Evolutionary conservation across 2,329 filamentous ascomycete species (phyloP).

Genomic region (Phialemonium atrogriseum): DNA sequence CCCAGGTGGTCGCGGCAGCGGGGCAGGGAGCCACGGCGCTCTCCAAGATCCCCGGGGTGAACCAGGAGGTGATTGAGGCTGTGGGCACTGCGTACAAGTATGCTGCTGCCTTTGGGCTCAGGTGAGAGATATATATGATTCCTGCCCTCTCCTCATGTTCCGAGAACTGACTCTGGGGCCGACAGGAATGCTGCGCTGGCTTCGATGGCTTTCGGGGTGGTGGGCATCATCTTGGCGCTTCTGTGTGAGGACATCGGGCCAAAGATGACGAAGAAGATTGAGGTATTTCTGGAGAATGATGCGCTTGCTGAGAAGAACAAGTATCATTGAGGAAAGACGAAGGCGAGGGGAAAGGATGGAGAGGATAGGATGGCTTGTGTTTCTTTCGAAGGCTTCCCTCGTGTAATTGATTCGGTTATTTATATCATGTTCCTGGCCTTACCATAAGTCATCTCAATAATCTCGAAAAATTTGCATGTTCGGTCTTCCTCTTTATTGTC

Average conservation of each 20-base stretch:
- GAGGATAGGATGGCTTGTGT: too few species aligned
- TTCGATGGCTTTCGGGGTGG: too few species aligned
- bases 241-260: conserved; percentile 23
- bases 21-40: conserved; percentile 15
- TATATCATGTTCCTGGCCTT: too few species aligned
- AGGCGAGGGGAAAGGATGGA: too few species aligned
- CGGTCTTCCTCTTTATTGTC: too few species aligned
- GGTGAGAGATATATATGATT: too few species aligned
- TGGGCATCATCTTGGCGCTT: too few species aligned
- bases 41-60: conserved; percentile 16
- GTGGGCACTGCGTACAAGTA: conserved; percentile 20
- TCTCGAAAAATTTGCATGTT: too few species aligned
- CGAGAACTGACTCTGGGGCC: conserved; percentile 19
- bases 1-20: conserved; percentile 20
- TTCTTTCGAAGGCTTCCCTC: too few species aligned
- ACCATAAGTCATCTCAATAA: too few species aligned
- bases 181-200: conserved; percentile 19
- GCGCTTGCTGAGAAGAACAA: conserved; percentile 21
- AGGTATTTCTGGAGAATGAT: conserved; percentile 25
- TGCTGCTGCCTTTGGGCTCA: conserved; percentile 19
- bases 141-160: conserved; percentile 18
- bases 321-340: conserved; percentile 18
- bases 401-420: too few species aligned
- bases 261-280: conserved; percentile 29
- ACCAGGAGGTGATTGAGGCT: conserved; percentile 16